Evolutionary conservation across 2,329 filamentous ascomycete species (phyloP).

Genomic region (Aureobasidium melanogenum): DNA sequence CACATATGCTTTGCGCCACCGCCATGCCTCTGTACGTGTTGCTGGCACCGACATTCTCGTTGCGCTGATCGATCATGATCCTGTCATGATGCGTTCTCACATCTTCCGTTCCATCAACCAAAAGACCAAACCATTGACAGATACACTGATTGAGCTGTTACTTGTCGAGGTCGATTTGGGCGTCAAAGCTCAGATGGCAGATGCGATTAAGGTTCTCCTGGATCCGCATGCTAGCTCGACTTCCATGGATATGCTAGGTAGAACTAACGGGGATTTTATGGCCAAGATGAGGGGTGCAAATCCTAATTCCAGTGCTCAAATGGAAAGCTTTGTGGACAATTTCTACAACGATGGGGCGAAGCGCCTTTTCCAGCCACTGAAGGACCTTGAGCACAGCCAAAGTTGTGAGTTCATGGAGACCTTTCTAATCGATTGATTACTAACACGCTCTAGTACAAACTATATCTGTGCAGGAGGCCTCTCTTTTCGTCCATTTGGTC

Average conservation of each 20-base stretch:
- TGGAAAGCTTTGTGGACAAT: slow-evolving; percentile 73
- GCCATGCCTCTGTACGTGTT: slow-evolving; percentile 75
- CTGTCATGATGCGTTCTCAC: slow-evolving; percentile 84
- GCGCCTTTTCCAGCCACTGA: slow-evolving; percentile 78
- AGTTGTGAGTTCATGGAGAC: not conserved
- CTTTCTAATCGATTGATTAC: not conserved
- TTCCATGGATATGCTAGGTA: slow-evolving; percentile 51
- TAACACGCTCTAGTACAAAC: slow-evolving; percentile 27
- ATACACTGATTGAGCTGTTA: slow-evolving; percentile 85
- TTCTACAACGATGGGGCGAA: slow-evolving; percentile 86
- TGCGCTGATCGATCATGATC: slow-evolving; percentile 90
- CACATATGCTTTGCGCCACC: slow-evolving; percentile 79
- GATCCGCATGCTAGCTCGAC: slow-evolving; percentile 58
- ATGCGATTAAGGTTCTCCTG: slow-evolving; percentile 87
- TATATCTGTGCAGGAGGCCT: slow-evolving; percentile 73
- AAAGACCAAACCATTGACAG: slow-evolving; percentile 75
- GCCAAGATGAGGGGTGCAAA: slow-evolving; percentile 47
- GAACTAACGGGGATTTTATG: slow-evolving; percentile 59
- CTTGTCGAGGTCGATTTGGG: slow-evolving; percentile 87
- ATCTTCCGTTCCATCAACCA: slow-evolving; percentile 89
- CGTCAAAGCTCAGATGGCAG: slow-evolving; percentile 89
- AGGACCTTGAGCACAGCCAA: slow-evolving; percentile 60
- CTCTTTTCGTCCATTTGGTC: slow-evolving; percentile 83
- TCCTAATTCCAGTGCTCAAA: slow-evolving; percentile 52
- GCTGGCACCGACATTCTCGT: slow-evolving; percentile 91